Percentiles rank a stretch among this genome's conserved stretches.
phyloP scores from a whole-genome alignment of 2,329 filamentous ascomycete genomes.

The Iodosphaeria phyllophila region DNA sequence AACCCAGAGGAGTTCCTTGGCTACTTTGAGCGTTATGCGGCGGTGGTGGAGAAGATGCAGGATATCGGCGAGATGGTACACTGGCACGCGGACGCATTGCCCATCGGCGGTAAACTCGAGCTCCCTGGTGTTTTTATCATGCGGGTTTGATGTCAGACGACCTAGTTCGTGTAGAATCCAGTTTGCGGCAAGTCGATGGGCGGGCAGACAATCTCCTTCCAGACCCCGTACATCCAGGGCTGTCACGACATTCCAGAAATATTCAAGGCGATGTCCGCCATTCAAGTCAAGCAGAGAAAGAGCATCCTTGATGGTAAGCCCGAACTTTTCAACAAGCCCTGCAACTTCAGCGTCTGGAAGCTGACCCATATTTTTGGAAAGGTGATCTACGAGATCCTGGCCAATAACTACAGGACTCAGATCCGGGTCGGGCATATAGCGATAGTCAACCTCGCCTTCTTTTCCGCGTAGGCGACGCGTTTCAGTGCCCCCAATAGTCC shows the following conservation, averaged over 20 bases:
- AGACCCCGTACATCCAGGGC: slow-evolving; percentile 13
- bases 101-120: slow-evolving; percentile 24
- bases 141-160: slow-evolving; percentile 36
- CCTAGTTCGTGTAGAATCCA: slow-evolving; percentile 64
- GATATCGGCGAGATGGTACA: slow-evolving; percentile 28
- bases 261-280: slow-evolving; percentile 62
- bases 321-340: slow-evolving; percentile 41
- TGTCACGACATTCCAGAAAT: slow-evolving; percentile 52
- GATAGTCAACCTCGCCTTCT: slow-evolving; percentile 92
- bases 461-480: slow-evolving; percentile 75
- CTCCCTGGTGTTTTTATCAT: slow-evolving; percentile 12
- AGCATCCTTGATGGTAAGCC: slow-evolving; percentile 65
- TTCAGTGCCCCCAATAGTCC: slow-evolving; percentile 69
- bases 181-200: slow-evolving; percentile 33
- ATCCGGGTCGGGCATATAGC: slow-evolving; percentile 97
- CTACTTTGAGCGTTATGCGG: slow-evolving; percentile 35
- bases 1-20: slow-evolving; percentile 36
- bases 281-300: slow-evolving; percentile 62
- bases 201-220: slow-evolving; percentile 9
- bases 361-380: slow-evolving; percentile 45
- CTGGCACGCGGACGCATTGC: slow-evolving; percentile 26
- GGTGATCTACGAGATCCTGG: slow-evolving; percentile 43
- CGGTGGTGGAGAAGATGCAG: slow-evolving; percentile 26
- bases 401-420: slow-evolving; percentile 63
- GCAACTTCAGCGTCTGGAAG: slow-evolving; percentile 54